Evolutionary conservation across 1,284 basidiomycete species (phyloP), one percentile per base, ranked within the genome.

Genomic region (Limonomyces culmigenus): DNA sequence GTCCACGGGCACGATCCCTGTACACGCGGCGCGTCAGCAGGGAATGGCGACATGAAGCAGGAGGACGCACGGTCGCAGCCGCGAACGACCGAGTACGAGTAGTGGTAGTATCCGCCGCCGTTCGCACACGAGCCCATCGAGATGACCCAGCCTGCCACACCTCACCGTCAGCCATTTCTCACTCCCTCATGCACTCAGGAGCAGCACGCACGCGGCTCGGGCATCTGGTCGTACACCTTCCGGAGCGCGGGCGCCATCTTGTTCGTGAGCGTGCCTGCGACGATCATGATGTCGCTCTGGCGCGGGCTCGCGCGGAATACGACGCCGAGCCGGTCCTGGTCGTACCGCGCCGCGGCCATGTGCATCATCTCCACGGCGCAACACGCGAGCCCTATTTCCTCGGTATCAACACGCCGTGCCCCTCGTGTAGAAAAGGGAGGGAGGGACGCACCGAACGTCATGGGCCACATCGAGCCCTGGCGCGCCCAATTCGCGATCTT

Each of bases 351-450:
- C 30, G 93, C 92, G 37, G 95, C 95, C 85, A 95, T 89, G 63
- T 95, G 91, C 88, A 93, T 93, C 87, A 93, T 93, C 65, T 99
- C 93, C 32, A 99, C 92, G 38, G 93, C 95, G 58, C 93, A 99
- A 60, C 93, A 98, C 3, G 95, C 93, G 38, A 99, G 74, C 60
- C 89, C 89, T 81, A 59, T 37, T 11, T 2, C 25, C 21, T 25
- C 15, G 20, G 27, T 35, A 39, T 33, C 34, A 19, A 20, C 19
- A 12, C 8, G 10, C 6, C 8, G 8, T 8, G 33, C 6, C 8
- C 19, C 20, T 14, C 30, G 13, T 13, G 20, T 41, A 37, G 29
- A 14, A 16, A 25, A 19, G 6, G 29, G 27, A 30, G 29, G 14
- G 15, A 12, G 10, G 19, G 12, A 50, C 65, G 39, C 45, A 84